Evolutionary conservation across 495 filamentous ascomycete species (phyloP), one percentile per base, ranked within the genome.

Genomic region (Alectoria sarmentosa): DNA sequence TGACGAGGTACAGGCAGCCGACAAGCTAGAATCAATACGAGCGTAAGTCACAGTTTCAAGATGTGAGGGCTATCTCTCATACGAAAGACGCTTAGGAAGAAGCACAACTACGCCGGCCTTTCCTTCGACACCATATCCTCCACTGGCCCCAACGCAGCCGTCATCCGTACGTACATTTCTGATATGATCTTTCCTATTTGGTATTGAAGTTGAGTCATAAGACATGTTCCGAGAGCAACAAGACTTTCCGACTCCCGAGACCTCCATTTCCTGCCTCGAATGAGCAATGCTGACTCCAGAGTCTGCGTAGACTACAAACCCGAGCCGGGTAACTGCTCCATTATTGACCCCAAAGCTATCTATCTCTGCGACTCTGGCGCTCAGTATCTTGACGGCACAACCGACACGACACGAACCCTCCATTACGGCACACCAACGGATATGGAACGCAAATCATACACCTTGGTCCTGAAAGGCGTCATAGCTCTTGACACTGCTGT

Each of bases 271-370:
- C n/a, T n/a, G n/a, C n/a, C n/a, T n/a, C n/a, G n/a, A n/a, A n/a
- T n/a, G n/a, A n/a, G n/a, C n/a, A n/a, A n/a, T n/a, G n/a, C n/a
- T n/a, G n/a, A n/a, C n/a, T n/a, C n/a, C n/a, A n/a, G n/a, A n/a
- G n/a, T n/a, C n/a, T n/a, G n/a, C n/a, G n/a, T n/a, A n/a, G n/a
- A 99, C 74, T 99, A 99, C 78, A 93, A 91, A 70, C 95, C 95
- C 0, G 89, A 96, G 70, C 83, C 82, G 60, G 90, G 90, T 60
- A 84, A 78, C 66, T 98, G 95, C 76, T 81, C 90, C 44, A 80
- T 82, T 48, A 90, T 99, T 67, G 92, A 99, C 67, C 91, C 92
- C 9, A 85, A 86, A 30, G 85, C 86, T 21, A 85, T 99, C 63
- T 99, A 98, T 71, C 85, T 99, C 44, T 99, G 95, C 72, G 95